Percentiles rank a stretch among this genome's conserved stretches.
These are phyloP conservation scores for Cubamyces sp. DNA, from an alignment of 768 basidiomycete genomes.

Conservation along the genomic window DNA sequence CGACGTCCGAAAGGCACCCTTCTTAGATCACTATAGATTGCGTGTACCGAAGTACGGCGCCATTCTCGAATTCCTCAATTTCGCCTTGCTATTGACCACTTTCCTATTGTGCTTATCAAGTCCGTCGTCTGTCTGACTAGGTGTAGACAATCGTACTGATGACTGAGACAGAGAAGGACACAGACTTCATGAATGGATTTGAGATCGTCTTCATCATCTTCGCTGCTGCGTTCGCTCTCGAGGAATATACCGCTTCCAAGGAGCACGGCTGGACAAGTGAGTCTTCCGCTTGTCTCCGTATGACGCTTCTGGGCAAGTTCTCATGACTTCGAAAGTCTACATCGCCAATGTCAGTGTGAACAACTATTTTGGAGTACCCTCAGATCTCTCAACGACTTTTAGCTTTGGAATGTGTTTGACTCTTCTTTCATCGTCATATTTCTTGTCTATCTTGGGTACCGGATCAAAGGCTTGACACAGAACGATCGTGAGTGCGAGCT, in stretches of 20 bases:
- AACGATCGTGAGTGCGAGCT: constrained; percentile 48
- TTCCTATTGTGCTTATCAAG: constrained; percentile 79
- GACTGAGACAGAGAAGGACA: constrained; percentile 54
- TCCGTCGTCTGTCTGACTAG: constrained; percentile 41
- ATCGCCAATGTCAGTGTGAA: constrained; percentile 67
- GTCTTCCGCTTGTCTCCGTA: constrained; percentile 33
- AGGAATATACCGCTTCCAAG: constrained; percentile 85
- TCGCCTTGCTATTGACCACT: constrained; percentile 63
- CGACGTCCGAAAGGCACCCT: constrained; percentile 64
- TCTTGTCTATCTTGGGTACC: constrained; percentile 64
- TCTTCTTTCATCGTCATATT: constrained; percentile 74
- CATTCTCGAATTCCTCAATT: constrained; percentile 80
- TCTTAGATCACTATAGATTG: constrained; percentile 86
- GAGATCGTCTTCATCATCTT: constrained; percentile 79
- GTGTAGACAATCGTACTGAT: background rate
- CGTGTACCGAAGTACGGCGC: constrained; percentile 83
- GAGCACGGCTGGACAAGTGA: constrained; percentile 88
- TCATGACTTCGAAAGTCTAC: constrained; percentile 55
- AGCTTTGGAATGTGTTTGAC: constrained; percentile 95
- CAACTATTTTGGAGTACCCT: background rate
- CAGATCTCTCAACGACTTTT: background rate
- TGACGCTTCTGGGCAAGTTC: too few relatives aligned
- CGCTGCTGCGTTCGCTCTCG: constrained; percentile 76
- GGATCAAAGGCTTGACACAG: constrained; percentile 62
- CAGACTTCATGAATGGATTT: constrained; percentile 54